Conservation (phyloP, 208 protist species). For the Leishmania arabica region DNA sequence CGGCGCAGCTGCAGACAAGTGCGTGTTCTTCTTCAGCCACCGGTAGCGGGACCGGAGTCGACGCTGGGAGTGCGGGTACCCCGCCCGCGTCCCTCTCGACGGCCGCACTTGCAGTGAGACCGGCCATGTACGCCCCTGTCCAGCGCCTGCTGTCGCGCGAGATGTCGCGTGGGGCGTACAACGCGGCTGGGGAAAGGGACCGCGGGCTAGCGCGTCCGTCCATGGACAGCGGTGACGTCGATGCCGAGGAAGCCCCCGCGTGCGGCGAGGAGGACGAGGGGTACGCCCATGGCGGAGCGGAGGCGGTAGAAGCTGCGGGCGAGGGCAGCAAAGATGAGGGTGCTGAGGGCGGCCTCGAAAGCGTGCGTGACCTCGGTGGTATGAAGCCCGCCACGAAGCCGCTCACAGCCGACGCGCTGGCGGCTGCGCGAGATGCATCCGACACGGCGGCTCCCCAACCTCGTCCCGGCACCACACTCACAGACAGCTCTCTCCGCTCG, state of each 20-base stretch:
- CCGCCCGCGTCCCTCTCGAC: slow-evolving; percentile 11
- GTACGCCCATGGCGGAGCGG: background rate
- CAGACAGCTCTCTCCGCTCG: slow-evolving; percentile 13
- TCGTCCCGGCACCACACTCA: background rate
- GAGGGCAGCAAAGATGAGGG: background rate
- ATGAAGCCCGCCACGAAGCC: background rate
- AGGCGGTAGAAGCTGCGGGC: background rate
- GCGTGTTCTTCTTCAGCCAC: slow-evolving; percentile 2
- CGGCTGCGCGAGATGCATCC: background rate
- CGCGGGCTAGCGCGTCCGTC: background rate
- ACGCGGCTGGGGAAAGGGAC: background rate
- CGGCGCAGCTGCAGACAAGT: slow-evolving; percentile 22
- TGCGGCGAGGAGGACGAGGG: background rate
- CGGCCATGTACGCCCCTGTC: slow-evolving; percentile 22
- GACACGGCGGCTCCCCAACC: background rate
- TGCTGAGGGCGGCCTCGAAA: background rate
- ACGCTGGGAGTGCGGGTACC: background rate
- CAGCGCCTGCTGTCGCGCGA: slow-evolving; percentile 22
- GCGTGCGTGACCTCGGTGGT: background rate
- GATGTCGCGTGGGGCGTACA: background rate
- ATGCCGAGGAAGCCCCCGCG: background rate
- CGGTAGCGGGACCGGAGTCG: background rate
- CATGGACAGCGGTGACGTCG: background rate
- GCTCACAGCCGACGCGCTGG: slow-evolving; percentile 7
- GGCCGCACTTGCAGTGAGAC: slow-evolving; percentile 11